Evolutionary conservation across 148 eudicot genomes (phyloP).

Genomic region (Rhododendron kiyosumense): DNA sequence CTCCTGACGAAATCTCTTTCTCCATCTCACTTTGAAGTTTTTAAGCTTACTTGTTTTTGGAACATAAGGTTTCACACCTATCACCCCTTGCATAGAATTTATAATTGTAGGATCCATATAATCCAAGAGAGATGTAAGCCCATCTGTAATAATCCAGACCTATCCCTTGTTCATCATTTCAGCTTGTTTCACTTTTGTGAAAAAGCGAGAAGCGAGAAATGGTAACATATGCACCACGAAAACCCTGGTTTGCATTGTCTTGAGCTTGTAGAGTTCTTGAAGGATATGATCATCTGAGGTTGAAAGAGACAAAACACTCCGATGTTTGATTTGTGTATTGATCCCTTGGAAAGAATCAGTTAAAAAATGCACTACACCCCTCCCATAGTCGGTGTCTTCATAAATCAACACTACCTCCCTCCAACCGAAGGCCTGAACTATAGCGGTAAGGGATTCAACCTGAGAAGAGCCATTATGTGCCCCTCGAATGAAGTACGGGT

Average conservation of each 20-base stretch:
- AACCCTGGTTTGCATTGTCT: conserved; percentile 54
- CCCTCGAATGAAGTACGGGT: conserved; percentile 55
- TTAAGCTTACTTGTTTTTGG: conserved; percentile 26
- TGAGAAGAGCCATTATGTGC: conserved; percentile 40
- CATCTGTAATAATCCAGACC: conserved; percentile 65
- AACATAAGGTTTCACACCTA: conserved; percentile 58
- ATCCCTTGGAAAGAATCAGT: conserved; percentile 29
- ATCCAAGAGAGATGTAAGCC: conserved; percentile 37
- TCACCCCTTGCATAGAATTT: conserved; percentile 59
- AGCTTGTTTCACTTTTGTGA: conserved; percentile 35
- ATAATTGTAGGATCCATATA: conserved; percentile 23
- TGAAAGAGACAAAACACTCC: conserved; percentile 38
- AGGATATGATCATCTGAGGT: conserved; percentile 37
- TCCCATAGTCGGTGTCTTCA: conserved; percentile 43
- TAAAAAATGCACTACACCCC: conserved; percentile 42
- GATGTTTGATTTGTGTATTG: conserved; percentile 26
- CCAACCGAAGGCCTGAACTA: conserved; percentile 60
- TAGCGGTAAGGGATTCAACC: conserved; percentile 39
- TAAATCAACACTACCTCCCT: conserved; percentile 46
- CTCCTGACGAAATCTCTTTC: conserved; percentile 24
- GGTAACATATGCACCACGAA: conserved; percentile 62
- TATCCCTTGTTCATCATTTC: conserved; percentile 68
- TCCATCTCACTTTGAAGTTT: conserved; percentile 40
- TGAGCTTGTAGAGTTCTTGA: conserved; percentile 45
- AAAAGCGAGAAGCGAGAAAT: conserved; percentile 39